Conservation (phyloP, 129 eudicot species). For the Tanacetum coccineum region DNA sequence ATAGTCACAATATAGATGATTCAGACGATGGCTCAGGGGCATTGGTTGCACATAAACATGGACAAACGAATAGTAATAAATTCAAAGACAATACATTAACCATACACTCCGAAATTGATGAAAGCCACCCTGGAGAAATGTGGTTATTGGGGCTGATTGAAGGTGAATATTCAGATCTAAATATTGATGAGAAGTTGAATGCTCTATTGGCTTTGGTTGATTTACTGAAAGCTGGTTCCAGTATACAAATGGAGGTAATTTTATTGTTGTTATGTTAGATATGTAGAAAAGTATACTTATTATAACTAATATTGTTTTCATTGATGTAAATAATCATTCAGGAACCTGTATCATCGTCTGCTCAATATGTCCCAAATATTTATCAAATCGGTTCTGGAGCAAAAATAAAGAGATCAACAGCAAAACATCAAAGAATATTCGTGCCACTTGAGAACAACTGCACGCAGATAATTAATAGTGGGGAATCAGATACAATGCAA, state of each 20-base stretch:
- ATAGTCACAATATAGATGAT: constrained; percentile 33
- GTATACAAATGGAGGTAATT: constrained; percentile 67
- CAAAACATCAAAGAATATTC: constrained; percentile 26
- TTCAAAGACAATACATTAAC: constrained; percentile 27
- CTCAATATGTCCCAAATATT: constrained; percentile 39
- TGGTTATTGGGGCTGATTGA: constrained; percentile 91
- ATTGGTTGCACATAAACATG: constrained; percentile 26
- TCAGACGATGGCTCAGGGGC: constrained; percentile 44
- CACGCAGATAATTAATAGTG: constrained; percentile 23
- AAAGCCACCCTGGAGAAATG: constrained; percentile 83
- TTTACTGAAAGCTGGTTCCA: constrained; percentile 72
- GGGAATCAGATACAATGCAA: constrained; percentile 27
- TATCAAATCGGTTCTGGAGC: constrained; percentile 72
- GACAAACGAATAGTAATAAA: constrained; percentile 21
- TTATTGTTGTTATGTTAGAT: background rate
- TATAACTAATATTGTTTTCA: background rate
- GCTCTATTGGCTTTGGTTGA: constrained; percentile 66
- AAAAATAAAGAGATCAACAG: constrained; percentile 70
- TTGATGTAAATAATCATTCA: constrained; percentile 22
- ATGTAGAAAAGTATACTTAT: background rate
- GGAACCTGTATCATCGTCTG: constrained; percentile 42
- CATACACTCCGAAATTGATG: constrained; percentile 70
- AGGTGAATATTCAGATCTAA: constrained; percentile 85
- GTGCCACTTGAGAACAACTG: constrained; percentile 29
- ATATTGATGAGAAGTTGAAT: constrained; percentile 80